Conservation (phyloP, 2,329 filamentous ascomycete genomes). For the Neoarthrinium moseri region DNA sequence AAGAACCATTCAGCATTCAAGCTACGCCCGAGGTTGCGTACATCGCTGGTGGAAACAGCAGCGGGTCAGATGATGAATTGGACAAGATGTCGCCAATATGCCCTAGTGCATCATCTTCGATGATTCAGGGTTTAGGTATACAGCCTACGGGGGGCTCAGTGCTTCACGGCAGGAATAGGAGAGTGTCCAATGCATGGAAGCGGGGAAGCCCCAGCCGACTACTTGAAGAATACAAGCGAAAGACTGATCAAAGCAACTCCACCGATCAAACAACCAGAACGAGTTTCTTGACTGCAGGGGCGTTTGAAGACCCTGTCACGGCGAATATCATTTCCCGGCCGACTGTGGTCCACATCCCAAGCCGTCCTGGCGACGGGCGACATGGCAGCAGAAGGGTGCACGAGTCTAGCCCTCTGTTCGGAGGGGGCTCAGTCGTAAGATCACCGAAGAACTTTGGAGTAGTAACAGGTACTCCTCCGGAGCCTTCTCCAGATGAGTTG, state of each 20-base stretch:
- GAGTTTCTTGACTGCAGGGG: conserved; percentile 26
- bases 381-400: conserved; percentile 24
- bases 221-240: conserved; percentile 17
- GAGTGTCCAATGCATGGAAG: conserved; percentile 27
- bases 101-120: not conserved
- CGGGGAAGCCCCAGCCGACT: conserved; percentile 15
- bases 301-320: conserved; percentile 23
- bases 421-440: conserved; percentile 20
- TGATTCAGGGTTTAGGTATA: conserved; percentile 13
- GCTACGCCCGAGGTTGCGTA: conserved; percentile 29
- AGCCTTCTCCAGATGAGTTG: conserved; percentile 9
- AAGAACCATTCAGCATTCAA: conserved; percentile 29
- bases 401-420: conserved; percentile 24
- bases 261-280: conserved; percentile 25
- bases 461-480: conserved; percentile 6
- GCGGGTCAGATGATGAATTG: conserved; percentile 17
- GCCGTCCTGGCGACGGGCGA: conserved; percentile 25
- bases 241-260: conserved; percentile 22
- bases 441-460: conserved; percentile 23
- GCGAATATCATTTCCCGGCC: conserved; percentile 25
- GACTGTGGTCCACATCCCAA: conserved; percentile 31
- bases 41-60: conserved; percentile 11
- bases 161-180: conserved; percentile 18
- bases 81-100: not conserved
- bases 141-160: conserved; percentile 14